Conservation (phyloP, 78 protist species). For the Dictyostelium purpureum region DNA sequence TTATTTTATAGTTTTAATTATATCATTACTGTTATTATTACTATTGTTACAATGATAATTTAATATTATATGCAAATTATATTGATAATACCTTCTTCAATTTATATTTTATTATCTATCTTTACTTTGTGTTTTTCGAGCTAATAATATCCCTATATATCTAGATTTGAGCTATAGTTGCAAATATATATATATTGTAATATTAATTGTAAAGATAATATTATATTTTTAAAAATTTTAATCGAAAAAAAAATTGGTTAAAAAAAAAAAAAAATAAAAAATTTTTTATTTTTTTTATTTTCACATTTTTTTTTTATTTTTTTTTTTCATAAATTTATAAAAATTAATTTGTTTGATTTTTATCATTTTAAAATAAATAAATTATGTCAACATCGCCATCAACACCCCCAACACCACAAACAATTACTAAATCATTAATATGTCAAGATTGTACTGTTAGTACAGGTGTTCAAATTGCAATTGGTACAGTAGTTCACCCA, state of each 20-base stretch:
- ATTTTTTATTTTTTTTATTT: background rate
- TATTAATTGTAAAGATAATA: background rate
- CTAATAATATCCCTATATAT: background rate
- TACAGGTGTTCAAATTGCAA: conserved; percentile 33
- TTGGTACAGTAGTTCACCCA: conserved; percentile 62
- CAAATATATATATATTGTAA: background rate
- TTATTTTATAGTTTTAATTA: too few relatives aligned
- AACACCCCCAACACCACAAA: background rate
- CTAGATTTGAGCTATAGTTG: background rate
- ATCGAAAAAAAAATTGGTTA: background rate
- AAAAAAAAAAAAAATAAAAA: background rate
- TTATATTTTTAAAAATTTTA: background rate
- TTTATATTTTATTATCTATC: background rate
- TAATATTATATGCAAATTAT: too few relatives aligned
- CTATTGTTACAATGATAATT: too few relatives aligned
- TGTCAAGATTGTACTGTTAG: conserved; percentile 66
- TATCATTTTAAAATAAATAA: too few relatives aligned
- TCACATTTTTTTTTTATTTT: background rate
- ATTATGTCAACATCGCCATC: background rate
- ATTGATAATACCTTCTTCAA: too few relatives aligned
- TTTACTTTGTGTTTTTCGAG: background rate
- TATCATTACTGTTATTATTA: too few relatives aligned
- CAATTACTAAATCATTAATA: conserved; percentile 2
- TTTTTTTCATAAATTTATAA: background rate
- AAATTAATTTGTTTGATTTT: too few relatives aligned